A percentile compares a stretch with the other conserved stretches of the same genome.
These are phyloP conservation scores for Naematelia aurantialba DNA, from an alignment of 768 basidiomycete species.

Conservation along the genomic window DNA sequence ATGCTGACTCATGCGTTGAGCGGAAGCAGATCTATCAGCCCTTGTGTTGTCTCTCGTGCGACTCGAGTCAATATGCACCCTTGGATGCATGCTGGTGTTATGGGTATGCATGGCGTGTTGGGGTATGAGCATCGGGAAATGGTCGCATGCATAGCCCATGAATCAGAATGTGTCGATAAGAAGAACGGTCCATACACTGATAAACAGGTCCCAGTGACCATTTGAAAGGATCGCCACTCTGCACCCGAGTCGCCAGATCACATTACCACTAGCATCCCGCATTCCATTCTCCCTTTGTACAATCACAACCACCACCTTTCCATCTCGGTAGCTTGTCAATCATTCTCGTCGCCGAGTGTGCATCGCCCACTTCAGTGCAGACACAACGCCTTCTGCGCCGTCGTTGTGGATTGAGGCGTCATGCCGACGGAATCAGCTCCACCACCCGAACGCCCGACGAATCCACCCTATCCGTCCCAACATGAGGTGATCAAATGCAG, in stretches of 20 bases:
- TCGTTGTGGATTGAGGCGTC: too few species aligned
- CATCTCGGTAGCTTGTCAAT: too few species aligned
- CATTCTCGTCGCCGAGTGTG: neutral
- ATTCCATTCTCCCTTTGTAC: neutral
- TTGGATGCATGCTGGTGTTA: too few species aligned
- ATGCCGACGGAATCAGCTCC: constrained; percentile 44
- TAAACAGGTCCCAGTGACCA: too few species aligned
- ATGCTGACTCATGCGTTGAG: neutral
- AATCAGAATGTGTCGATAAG: too few species aligned
- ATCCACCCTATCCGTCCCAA: constrained; percentile 6
- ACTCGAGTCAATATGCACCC: neutral
- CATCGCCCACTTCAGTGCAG: too few species aligned
- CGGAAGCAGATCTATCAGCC: neutral
- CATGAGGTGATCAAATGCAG: constrained; percentile 33
- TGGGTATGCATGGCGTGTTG: neutral
- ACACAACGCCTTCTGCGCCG: too few species aligned
- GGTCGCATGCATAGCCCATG: neutral
- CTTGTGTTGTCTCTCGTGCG: constrained; percentile 1
- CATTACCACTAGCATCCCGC: neutral
- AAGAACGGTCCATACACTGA: too few species aligned
- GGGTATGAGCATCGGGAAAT: neutral
- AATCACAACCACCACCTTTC: neutral
- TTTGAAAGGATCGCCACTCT: neutral
- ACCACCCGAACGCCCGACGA: constrained; percentile 3
- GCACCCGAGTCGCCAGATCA: neutral